Percentiles rank a stretch among this genome's conserved stretches.
These are phyloP conservation scores for Coffea eugenioides DNA, from an alignment of 257 asterid genomes.

Conservation along the genomic window DNA sequence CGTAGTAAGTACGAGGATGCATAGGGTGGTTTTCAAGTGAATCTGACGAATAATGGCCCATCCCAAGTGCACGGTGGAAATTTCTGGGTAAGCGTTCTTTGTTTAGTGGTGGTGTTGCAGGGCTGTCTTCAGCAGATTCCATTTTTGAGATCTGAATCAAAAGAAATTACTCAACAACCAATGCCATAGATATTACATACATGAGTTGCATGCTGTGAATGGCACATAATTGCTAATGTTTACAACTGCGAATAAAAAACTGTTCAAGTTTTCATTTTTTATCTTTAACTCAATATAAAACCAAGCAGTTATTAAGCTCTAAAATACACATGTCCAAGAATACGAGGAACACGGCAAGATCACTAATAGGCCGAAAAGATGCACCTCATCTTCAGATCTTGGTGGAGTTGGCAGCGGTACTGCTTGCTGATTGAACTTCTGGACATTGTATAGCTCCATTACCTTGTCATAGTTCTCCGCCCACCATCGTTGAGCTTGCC, in stretches of 20 bases:
- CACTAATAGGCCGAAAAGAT: constrained; percentile 2
- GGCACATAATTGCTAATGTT: neutral
- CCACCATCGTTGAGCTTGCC: constrained; percentile 98
- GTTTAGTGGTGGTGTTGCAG: constrained; percentile 66
- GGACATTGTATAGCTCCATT: constrained; percentile 87
- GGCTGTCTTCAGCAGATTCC: constrained; percentile 68
- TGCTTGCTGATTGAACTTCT: constrained; percentile 53
- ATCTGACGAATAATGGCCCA: constrained; percentile 47
- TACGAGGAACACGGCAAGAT: neutral
- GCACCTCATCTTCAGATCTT: constrained; percentile 76
- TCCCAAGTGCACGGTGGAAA: constrained; percentile 40
- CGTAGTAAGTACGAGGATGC: constrained; percentile 40
- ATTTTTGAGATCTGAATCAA: constrained; percentile 56
- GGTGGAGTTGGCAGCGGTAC: constrained; percentile 65
- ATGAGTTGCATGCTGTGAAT: neutral
- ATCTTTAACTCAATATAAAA: neutral
- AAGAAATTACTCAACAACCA: constrained; percentile 10
- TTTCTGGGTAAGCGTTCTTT: constrained; percentile 59
- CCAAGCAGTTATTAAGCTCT: neutral
- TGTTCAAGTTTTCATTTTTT: neutral
- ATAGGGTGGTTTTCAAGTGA: constrained; percentile 41
- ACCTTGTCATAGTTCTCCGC: constrained; percentile 81
- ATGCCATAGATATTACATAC: neutral
- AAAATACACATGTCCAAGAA: neutral
- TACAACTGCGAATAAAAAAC: neutral